These are phyloP conservation scores for Senna siamea DNA, from an alignment of 306 rosid species.

Conservation along the genomic window DNA sequence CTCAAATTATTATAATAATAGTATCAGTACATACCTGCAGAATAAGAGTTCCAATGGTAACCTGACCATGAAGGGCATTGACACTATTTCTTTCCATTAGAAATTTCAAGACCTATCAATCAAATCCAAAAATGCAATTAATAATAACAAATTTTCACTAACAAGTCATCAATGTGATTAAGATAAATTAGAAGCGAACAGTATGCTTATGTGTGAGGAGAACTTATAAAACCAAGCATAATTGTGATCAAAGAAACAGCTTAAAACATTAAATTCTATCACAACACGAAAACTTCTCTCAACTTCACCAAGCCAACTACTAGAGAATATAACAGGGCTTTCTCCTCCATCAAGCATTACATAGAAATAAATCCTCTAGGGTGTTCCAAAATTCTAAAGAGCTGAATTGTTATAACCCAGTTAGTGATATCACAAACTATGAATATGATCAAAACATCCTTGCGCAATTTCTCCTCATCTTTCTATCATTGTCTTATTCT, in stretches of 20 bases:
- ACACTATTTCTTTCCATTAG: slow-evolving; percentile 85
- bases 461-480: neutral
- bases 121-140: slow-evolving; percentile 33
- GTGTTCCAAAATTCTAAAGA: slow-evolving; percentile 15
- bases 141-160: slow-evolving; percentile 19
- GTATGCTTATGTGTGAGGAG: slow-evolving; percentile 17
- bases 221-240: slow-evolving; percentile 21
- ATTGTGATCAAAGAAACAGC: slow-evolving; percentile 25
- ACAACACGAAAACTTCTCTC: slow-evolving; percentile 23
- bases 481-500: neutral
- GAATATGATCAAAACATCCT: slow-evolving; percentile 26
- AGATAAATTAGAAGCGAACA: slow-evolving; percentile 28
- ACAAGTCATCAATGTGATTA: slow-evolving; percentile 5
- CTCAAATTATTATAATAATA: slow-evolving; percentile 4
- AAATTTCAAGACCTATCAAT: slow-evolving; percentile 79
- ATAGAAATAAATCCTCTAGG: slow-evolving; percentile 6
- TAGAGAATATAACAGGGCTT: neutral
- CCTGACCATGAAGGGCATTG: slow-evolving; percentile 93
- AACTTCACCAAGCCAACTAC: slow-evolving; percentile 5
- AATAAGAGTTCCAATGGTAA: slow-evolving; percentile 87
- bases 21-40: slow-evolving; percentile 63
- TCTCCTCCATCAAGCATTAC: slow-evolving; percentile 19
- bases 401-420: slow-evolving; percentile 15
- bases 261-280: slow-evolving; percentile 8
- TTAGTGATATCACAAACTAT: slow-evolving; percentile 12